Evolutionary conservation across 2,329 filamentous ascomycete genomes (phyloP), one percentile per base, ranked within the genome.

Genomic region (Furcasterigmium furcatum): DNA sequence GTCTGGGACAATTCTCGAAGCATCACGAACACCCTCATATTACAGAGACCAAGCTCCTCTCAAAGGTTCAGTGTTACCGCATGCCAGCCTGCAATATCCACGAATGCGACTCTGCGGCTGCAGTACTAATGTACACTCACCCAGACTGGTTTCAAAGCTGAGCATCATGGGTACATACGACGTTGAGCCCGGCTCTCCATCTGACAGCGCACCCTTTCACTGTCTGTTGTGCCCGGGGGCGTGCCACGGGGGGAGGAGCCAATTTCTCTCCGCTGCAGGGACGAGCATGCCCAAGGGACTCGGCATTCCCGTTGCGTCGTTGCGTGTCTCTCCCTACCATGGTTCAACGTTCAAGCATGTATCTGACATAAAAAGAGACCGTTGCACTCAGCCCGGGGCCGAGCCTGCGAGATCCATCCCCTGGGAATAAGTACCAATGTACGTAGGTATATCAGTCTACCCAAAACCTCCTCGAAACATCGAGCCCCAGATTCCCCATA

Each of bases 191-290:
- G n/a, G n/a, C 30, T n/a, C 14, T n/a, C 30, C 30, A 32, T 32
- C 16, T 32, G 30, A 32, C 30, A 32, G 30, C 30, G 30, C 30
- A 32, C 30, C 30, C 30, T 32, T 16, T 32, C n/a, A n/a, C n/a
- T n/a, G n/a, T 32, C 30, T 32, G 9, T 14, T 12, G 30, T 7
- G 30, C 30, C 14, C 13, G 18, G 13, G 14, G 7, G 14, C 9
- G 30, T 32, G 18, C 30, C 24, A 7, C 24, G 24, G 7, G 16
- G 34, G 7, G n/a, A 34, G n/a, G 5, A 6, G 8, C 12, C 34
- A 36, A 19, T 18, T 36, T 36, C 34, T 36, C 34, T 36, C 34
- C 34, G 34, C 34, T 36, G 34, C 34, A 36, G 34, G 34, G 34
- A 36, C 34, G 18, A 19, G 34, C n/a, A 36, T 19, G 34, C 16